Evolutionary conservation across 495 filamentous ascomycete genomes (phyloP), one percentile per base, ranked within the genome.

Genomic region (Penicillium nucicola): DNA sequence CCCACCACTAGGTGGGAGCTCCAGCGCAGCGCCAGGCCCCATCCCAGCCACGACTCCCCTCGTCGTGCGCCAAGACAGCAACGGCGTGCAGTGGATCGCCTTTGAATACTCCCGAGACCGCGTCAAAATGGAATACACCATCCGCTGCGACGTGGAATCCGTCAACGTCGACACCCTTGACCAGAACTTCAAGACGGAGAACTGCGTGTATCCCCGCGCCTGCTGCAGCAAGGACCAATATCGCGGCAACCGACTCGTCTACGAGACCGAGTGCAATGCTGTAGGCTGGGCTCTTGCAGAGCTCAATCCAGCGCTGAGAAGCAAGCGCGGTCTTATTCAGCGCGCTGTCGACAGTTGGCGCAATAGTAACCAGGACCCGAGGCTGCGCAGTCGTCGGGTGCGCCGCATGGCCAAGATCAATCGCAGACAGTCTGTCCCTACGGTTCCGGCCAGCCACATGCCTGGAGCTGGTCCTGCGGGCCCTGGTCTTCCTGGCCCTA

Each of bases 41-140:
- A 98, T 98, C 64, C 93, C 93, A n/a, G 93, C 93, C 1, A 98
- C 93, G 11, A 97, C 93, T 0, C 93, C 93, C 0, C 74, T 96
- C 4, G 92, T 98, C 6, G 93, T 97, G 32, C 78, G 92, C 52
- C 92, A 97, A 67, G 93, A 97, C 61, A 87, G 88, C 60, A 97
- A 96, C 56, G 93, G 93, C 13, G 93, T 97, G 10, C 93, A 98
- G 64, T 97, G 93, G 93, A 98, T 98, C 55, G 90, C 91, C 3
- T 98, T 98, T 50, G 93, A 98, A 62, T 98, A 98, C 67, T 97
- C 95, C 13, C 84, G 93, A 20, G 93, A 98, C 66, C 80, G 93
- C 23, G 91, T 98, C 55, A 98, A 98, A 81, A 96, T 97, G 90
- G 93, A 96, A 67, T 98, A 98, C 68, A 96, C 91, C 1, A 98